phyloP scores from a whole-genome alignment of 2,329 filamentous ascomycete genomes.

The Chaetothyriales sp. region DNA sequence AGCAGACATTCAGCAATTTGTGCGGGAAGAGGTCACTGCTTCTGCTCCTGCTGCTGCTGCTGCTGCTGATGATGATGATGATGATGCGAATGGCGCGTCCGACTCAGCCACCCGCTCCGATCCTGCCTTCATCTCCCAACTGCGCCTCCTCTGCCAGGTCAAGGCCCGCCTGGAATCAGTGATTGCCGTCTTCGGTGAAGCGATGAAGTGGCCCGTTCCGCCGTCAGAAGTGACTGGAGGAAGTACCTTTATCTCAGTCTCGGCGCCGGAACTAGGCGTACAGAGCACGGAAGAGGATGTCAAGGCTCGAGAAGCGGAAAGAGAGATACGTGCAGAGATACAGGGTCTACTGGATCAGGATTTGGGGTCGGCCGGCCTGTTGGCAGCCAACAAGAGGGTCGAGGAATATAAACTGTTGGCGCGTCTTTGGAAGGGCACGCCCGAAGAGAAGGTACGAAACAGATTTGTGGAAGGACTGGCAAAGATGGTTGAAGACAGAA shows the following conservation, averaged over 20 bases:
- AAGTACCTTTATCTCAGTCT: conserved; percentile 79
- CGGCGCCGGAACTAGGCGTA: conserved; percentile 59
- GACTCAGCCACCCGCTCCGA: conserved; percentile 23
- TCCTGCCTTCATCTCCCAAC: conserved; percentile 56
- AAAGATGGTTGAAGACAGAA: conserved; percentile 65
- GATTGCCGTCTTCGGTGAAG: conserved; percentile 80
- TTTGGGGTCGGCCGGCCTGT: conserved; percentile 50
- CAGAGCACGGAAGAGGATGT: conserved; percentile 60
- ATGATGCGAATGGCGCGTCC: conserved; percentile 5
- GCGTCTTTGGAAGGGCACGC: conserved; percentile 85
- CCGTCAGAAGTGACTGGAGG: conserved; percentile 72
- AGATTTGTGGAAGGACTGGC: conserved; percentile 71
- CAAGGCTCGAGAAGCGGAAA: conserved; percentile 69
- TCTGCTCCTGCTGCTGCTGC: background rate
- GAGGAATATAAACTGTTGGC: conserved; percentile 62
- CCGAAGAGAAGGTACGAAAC: conserved; percentile 71
- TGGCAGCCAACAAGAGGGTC: conserved; percentile 58
- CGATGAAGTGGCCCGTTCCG: conserved; percentile 87
- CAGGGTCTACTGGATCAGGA: conserved; percentile 45
- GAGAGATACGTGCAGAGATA: conserved; percentile 57
- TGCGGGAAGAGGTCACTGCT: conserved; percentile 34
- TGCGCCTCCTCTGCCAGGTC: conserved; percentile 70
- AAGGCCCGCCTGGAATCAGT: conserved; percentile 74
- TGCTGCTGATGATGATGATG: conserved; percentile 1
- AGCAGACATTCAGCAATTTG: conserved; percentile 57